Percentiles rank a stretch among this genome's conserved stretches.
phyloP scores from a whole-genome alignment of 305 asterid genomes.

The Fraxinus sp. region DNA sequence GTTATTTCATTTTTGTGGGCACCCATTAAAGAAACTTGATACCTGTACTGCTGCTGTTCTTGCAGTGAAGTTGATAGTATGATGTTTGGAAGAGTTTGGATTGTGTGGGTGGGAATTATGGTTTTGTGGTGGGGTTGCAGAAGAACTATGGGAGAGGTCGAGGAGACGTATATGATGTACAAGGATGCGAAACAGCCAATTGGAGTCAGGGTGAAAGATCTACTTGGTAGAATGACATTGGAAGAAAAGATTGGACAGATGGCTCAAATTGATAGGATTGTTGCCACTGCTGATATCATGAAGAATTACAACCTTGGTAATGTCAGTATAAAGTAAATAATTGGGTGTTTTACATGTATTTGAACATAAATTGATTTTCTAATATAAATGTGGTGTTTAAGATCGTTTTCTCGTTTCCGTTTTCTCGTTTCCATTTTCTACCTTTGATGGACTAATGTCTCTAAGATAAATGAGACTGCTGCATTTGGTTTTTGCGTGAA shows the following conservation, averaged over 20 bases:
- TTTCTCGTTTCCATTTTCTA: constrained; percentile 6
- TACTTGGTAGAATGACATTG: constrained; percentile 65
- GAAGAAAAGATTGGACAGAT: constrained; percentile 91
- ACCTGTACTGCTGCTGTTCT: constrained; percentile 4
- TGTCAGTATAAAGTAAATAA: constrained; percentile 5
- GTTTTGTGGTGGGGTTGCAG: constrained; percentile 44
- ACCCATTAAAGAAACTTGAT: constrained; percentile 19
- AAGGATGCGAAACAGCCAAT: constrained; percentile 71
- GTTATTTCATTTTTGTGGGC: not conserved
- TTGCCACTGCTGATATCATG: constrained; percentile 62
- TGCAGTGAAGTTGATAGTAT: constrained; percentile 24
- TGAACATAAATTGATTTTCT: not conserved
- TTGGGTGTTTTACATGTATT: constrained; percentile 14
- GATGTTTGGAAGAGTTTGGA: constrained; percentile 35
- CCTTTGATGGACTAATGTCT: constrained; percentile 11
- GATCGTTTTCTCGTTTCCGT: constrained; percentile 1
- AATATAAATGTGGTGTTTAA: not conserved
- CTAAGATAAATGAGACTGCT: not conserved
- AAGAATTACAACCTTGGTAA: constrained; percentile 67
- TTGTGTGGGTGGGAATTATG: constrained; percentile 38
- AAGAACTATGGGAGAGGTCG: constrained; percentile 37
- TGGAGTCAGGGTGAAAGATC: constrained; percentile 63
- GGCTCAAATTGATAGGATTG: constrained; percentile 79
- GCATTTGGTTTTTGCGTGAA: not conserved
- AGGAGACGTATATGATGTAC: constrained; percentile 42